Base-by-base conservation (phyloP, 768 basidiomycete genomes). In the Leccinum boreale region DNA sequence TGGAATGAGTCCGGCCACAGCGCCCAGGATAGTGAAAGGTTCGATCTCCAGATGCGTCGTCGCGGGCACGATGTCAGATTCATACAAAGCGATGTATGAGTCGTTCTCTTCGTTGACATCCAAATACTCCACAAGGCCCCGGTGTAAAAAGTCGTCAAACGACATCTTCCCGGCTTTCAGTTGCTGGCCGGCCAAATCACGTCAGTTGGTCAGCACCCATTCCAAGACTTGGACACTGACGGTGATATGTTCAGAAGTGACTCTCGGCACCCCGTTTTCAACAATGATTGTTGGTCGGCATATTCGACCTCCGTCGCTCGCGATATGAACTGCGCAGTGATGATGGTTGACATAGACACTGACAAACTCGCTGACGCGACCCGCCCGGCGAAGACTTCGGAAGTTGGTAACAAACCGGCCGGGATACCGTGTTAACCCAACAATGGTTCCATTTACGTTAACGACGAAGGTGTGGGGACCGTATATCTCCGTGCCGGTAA, bases 31-130 rank as follows among this genome's bases (percentile, higher is more conserved):
- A 2, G 97, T 98, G 75, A 99, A 99, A 1, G 97, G 97, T 68
- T 99, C 96, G 58, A 99, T 98, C 74, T 98, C 97, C 33, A 98
- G 85, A 75, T 99, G 96, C 0, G 97, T 98, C 11, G 94, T 95
- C 3, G 82, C 74, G 47, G 82, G 77, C 23, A 85, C 83, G 65
- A 98, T 92, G 71, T 94, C 85, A 29, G 83, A 75, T 74, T 99
- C 97, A 74, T 97, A 95, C 47, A 98, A 80, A 2, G 97, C 94
- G 63, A 99, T 96, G 71, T 89, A 89, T 19, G 95, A 88, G 74
- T 98, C 97, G 70, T 98, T 98, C 75, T 99, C 97, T 74, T 99
- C 97, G 71, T 99, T 99, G 54, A 98, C 95, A 70, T 98, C 97
- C 42, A 98, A 85, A 69, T 99, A 99, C 72, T 99, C 97, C 58